phyloP scores from a whole-genome alignment of 2,329 filamentous ascomycete species.

The Bimuria novae-zelandiae region DNA sequence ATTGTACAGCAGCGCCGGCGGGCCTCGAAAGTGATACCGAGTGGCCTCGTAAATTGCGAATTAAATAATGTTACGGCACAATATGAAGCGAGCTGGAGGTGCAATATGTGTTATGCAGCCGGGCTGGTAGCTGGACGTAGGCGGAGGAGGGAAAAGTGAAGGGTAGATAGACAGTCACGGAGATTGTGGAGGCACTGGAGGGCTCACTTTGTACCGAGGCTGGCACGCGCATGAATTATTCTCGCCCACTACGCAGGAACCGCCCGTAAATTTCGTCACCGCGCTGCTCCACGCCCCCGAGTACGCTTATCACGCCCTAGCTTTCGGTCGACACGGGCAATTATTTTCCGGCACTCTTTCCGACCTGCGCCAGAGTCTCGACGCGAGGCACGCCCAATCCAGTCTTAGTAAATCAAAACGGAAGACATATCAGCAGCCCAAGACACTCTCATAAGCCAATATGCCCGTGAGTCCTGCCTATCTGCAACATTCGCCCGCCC shows the following conservation, averaged over 20 bases:
- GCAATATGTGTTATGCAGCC: conserved; percentile 6
- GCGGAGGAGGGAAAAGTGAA: conserved; percentile 7
- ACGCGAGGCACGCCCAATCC: conserved; percentile 8
- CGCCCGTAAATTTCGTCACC: conserved; percentile 17
- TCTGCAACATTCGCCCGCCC: conserved; percentile 3
- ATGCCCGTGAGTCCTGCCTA: conserved; percentile 32
- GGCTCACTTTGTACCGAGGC: conserved; percentile 12
- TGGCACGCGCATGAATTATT: conserved; percentile 9
- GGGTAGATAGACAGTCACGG: too few species aligned
- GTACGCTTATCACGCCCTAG: conserved; percentile 1
- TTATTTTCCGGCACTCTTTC: conserved; percentile 8
- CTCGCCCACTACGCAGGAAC: neutral
- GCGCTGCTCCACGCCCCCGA: neutral
- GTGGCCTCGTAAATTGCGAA: conserved; percentile 22
- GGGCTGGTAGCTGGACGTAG: conserved; percentile 8
- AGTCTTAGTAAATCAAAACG: neutral
- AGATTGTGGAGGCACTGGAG: neutral
- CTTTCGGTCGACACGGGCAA: neutral
- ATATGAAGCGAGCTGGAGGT: conserved; percentile 17
- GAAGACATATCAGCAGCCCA: neutral
- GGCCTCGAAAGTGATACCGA: conserved; percentile 22
- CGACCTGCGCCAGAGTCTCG: conserved; percentile 19
- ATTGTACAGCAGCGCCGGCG: conserved; percentile 10
- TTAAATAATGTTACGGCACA: conserved; percentile 14
- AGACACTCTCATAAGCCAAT: neutral